A percentile compares a stretch with the other conserved stretches of the same genome.
phyloP scores from a whole-genome alignment of 345 rosid species.

The Citrus inodora region DNA sequence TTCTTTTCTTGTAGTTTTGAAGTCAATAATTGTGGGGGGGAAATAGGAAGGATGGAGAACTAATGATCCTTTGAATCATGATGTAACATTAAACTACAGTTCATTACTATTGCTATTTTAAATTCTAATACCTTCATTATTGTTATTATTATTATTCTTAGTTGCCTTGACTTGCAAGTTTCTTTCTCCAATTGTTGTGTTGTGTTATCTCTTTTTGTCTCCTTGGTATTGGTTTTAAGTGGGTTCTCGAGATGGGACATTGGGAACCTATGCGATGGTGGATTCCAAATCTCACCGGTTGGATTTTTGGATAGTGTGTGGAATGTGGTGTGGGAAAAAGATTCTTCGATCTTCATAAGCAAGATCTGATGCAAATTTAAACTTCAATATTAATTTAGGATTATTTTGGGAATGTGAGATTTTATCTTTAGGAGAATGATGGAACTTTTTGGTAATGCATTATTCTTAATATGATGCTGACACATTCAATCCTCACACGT shows the following conservation, averaged over 20 bases:
- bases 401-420: background rate
- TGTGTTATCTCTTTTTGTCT: background rate
- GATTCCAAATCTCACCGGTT: conserved; percentile 18
- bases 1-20: conserved; percentile 15
- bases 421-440: background rate
- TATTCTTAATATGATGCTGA: background rate
- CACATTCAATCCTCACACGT: background rate
- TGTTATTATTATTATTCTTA: background rate
- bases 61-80: conserved; percentile 14
- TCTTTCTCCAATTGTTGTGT: background rate
- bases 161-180: background rate
- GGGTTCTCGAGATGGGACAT: background rate
- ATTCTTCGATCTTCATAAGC: conserved; percentile 1
- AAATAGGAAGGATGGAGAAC: conserved; percentile 12
- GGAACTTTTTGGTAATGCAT: background rate
- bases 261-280: conserved; percentile 14
- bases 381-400: background rate
- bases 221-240: background rate
- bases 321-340: background rate
- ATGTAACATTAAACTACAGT: conserved; percentile 33
- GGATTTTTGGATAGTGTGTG: conserved; percentile 7
- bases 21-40: conserved; percentile 17
- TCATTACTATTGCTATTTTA: conserved; percentile 13
- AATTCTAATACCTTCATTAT: conserved; percentile 5
- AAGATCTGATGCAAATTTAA: background rate